Evolutionary conservation across 768 basidiomycete genomes (phyloP), one percentile per base, ranked within the genome.

Genomic region (Mycena amicta): DNA sequence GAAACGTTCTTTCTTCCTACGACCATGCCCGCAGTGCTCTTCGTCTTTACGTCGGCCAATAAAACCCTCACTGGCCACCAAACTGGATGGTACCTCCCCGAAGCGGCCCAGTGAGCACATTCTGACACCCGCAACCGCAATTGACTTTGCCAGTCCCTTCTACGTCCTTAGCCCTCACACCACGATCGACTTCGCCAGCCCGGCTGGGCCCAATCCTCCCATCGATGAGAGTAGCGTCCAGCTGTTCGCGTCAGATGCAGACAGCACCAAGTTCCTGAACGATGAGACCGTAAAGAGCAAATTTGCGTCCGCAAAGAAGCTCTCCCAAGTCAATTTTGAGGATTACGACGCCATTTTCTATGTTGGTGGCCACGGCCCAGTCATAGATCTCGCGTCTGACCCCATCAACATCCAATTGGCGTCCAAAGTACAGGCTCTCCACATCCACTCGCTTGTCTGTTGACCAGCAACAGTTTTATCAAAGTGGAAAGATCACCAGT

Each of bases 261-360:
- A 81, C 52, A 72, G 77, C 57, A 69, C 76, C 40, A 79, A 81
- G 49, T 92, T 92, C 77, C 71, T 88, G 50, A 69, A 75, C 0
- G 88, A 92, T 66, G 68, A 73, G 8, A 74, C 72, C 4, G 83
- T 84, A 43, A 77, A 80, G 62, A 63, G 71, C 16, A 84, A 88
- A 64, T 67, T 89, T 28, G 77, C 76, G 6, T 74, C 73, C 30
- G 82, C 89, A 3, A 84, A 86, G 73, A 83, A 79, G 71, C 75
- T 93, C 46, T 71, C 78, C 0, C 83, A 87, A 1, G 80, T 93
- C 62, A 77, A 80, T 47, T 73, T 71, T 4, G 70, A 77, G 28
- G 84, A 89, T 64, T 93, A 90, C 67, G 85, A 81, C 52, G 91
- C 86, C 15, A 75, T 93, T 55, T 92, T 89, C 73, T 90, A 90